Evolutionary conservation across 1,284 basidiomycete genomes (phyloP).

Genomic region (Volvariella volvacea): DNA sequence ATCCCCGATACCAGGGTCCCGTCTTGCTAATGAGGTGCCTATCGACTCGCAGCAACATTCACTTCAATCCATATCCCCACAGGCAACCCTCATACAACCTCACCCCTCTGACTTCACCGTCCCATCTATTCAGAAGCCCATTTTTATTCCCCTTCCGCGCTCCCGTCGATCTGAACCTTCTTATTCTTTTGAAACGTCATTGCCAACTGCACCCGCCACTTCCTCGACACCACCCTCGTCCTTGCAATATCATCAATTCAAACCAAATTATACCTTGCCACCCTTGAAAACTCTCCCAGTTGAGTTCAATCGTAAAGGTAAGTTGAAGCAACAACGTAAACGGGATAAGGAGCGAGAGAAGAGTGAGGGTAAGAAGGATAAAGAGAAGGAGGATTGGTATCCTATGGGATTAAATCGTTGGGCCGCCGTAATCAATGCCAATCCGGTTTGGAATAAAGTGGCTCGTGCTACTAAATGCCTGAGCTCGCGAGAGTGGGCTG

Average conservation of each 20-base stretch:
- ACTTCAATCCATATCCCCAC: too few relatives aligned
- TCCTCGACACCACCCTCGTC: constrained; percentile 13
- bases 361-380: constrained; percentile 25
- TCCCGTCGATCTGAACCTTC: constrained; percentile 10
- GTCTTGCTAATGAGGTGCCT: too few relatives aligned
- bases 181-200: constrained; percentile 15
- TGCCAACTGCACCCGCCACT: constrained; percentile 15
- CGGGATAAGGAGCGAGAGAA: constrained; percentile 46
- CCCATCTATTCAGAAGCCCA: constrained; percentile 14
- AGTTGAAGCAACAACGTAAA: constrained; percentile 49
- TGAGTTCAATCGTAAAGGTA: constrained; percentile 58
- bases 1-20: too few relatives aligned
- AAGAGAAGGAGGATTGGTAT: constrained; percentile 50
- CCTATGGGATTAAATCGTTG: constrained; percentile 68
- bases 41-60: too few relatives aligned
- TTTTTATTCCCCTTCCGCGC: constrained; percentile 20
- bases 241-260: constrained; percentile 30
- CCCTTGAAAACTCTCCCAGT: constrained; percentile 53
- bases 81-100: too few relatives aligned
- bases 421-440: constrained; percentile 62
- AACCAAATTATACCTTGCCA: constrained; percentile 52
- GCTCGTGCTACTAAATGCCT: constrained; percentile 67
- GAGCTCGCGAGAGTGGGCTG: constrained; percentile 73
- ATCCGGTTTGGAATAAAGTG: constrained; percentile 67
- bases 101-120: neutral